Evolutionary conservation across 495 filamentous ascomycete genomes (phyloP), one percentile per base, ranked within the genome.

Genomic region (Cudoniella acicularis): DNA sequence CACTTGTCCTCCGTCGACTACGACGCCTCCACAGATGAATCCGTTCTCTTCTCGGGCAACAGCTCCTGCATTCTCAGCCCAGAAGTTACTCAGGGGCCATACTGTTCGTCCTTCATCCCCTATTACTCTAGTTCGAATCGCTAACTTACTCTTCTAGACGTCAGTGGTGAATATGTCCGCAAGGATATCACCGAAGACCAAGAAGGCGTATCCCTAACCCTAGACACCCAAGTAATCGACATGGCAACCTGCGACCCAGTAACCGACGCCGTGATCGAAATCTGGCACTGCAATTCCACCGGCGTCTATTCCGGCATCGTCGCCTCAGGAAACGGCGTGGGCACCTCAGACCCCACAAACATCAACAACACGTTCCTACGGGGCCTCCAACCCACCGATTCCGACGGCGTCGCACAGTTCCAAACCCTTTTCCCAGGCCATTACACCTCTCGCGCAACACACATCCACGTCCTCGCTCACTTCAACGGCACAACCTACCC

Each of bases 301-400:
- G 82, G 82, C 52, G 76, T 83, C 21, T 86, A 87, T 70, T 79
- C 75, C n/a, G 81, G 81, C 8, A 69, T 84, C 40, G 55, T 69
- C 11, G 74, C 75, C 25, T 70, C 60, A 49, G 76, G 77, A 17
- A 79, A 79, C 57, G 73, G 76, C 21, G 60, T 73, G 55, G 72
- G 82, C 66, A 68, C 69, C 10, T 69, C 60, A 2, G 73, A 78
- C 52, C 52, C 68, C 2, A 69, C 73, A 30, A 65, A 64, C 40
- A 47, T 76, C 21, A 59, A 73, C 43, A 57, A 60, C 18, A 77
- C 73, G 11, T 77, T 73, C 61, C 67, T 74, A 6, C 75, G 79
- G 6, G 79, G 79, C 47, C 67, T 82, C 26, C 77, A 82, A 52
- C 65, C 73, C 16, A 79, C 77, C 10, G 74, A 82, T 60, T 52